Percentiles rank a stretch among this genome's conserved stretches.
These are phyloP conservation scores for Penicillium nucicola DNA, from an alignment of 495 filamentous ascomycete species.

Conservation along the genomic window DNA sequence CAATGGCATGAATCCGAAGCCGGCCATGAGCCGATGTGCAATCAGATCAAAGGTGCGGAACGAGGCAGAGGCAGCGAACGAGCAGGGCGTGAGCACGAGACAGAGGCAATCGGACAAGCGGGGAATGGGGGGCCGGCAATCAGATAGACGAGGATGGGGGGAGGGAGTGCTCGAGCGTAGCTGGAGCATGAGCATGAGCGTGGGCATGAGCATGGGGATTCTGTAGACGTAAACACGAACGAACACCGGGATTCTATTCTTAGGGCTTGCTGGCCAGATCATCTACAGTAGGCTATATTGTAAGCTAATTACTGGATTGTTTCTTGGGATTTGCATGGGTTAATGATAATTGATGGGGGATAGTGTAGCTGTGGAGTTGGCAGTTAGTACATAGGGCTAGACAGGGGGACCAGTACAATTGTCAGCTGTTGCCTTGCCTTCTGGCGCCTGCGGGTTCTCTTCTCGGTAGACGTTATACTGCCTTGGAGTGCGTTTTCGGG, in stretches of 20 bases:
- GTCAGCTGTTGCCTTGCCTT: too few relatives aligned
- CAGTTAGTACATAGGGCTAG: too few relatives aligned
- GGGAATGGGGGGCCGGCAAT: slow-evolving; percentile 9
- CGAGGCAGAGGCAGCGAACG: slow-evolving; percentile 22
- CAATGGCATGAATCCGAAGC: slow-evolving; percentile 6
- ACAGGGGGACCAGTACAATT: too few relatives aligned
- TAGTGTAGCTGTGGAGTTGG: too few relatives aligned
- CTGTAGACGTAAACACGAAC: too few relatives aligned
- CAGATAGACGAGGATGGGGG: slow-evolving; percentile 1
- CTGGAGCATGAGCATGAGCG: neutral
- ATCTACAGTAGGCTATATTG: too few relatives aligned
- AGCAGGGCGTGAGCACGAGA: slow-evolving; percentile 1
- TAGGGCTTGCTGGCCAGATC: too few relatives aligned
- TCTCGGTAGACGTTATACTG: neutral
- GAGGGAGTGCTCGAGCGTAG: too few relatives aligned
- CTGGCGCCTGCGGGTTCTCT: neutral
- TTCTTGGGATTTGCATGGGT: neutral
- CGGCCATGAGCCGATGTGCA: slow-evolving; percentile 12
- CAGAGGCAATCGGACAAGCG: slow-evolving; percentile 14
- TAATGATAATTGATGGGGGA: too few relatives aligned
- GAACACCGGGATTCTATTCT: neutral
- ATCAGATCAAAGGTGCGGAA: slow-evolving; percentile 17
- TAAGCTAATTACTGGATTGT: neutral
- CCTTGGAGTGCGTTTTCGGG: slow-evolving; percentile 6
- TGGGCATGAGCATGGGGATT: too few relatives aligned